Evolutionary conservation across 768 basidiomycete species (phyloP).

Genomic region (Tephrocybe sp.): DNA sequence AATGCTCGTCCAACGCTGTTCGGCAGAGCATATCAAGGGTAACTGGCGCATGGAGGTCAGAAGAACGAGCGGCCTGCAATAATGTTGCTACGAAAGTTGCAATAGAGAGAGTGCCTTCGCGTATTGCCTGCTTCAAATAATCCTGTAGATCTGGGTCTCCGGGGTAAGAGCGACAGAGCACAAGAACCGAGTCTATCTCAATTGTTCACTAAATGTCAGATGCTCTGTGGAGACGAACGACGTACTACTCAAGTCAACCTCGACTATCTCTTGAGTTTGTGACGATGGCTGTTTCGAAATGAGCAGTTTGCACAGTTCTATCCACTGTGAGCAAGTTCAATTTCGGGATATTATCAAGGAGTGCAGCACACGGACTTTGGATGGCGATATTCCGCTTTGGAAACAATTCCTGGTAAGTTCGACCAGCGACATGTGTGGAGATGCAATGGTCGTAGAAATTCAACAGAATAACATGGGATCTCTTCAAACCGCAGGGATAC

Average conservation of each 20-base stretch:
- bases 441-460: background rate
- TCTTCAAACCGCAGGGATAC: too few relatives aligned
- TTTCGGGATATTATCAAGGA: background rate
- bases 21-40: constrained; percentile 72
- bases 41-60: constrained; percentile 58
- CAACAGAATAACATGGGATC: background rate
- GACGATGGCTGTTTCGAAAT: constrained; percentile 45
- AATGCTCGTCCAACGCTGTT: constrained; percentile 61
- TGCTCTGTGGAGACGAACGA: constrained; percentile 13
- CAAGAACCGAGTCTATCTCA: constrained; percentile 61
- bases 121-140: constrained; percentile 62
- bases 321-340: constrained; percentile 47
- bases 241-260: constrained; percentile 62
- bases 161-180: constrained; percentile 64
- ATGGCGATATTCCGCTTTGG: constrained; percentile 61
- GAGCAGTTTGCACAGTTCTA: constrained; percentile 59
- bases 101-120: constrained; percentile 53
- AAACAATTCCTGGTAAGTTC: constrained; percentile 74
- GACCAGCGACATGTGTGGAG: constrained; percentile 54
- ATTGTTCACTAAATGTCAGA: background rate
- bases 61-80: constrained; percentile 62
- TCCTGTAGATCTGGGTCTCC: constrained; percentile 66
- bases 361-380: constrained; percentile 48
- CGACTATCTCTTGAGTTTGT: constrained; percentile 40
- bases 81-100: constrained; percentile 62